Percentiles rank a stretch among this genome's conserved stretches.
phyloP scores from a whole-genome alignment of 306 rosid species.

The Acacia acuminata region DNA sequence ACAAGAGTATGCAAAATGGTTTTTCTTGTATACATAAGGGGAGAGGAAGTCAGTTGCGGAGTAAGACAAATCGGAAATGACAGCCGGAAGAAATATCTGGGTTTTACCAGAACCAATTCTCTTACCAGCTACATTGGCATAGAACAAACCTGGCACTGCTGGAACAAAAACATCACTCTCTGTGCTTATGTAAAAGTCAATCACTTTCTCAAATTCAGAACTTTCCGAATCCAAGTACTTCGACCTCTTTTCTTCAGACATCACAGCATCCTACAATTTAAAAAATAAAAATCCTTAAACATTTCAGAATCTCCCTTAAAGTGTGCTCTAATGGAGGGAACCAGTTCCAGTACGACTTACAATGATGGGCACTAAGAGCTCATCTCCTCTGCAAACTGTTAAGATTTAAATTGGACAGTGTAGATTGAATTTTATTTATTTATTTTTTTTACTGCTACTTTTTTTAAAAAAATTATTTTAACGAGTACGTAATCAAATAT shows the following conservation, averaged over 20 bases:
- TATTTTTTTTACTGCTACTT: too few species aligned
- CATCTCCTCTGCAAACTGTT: too few species aligned
- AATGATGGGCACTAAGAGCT: too few species aligned
- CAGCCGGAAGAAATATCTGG: conserved; percentile 71
- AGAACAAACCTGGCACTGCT: conserved; percentile 79
- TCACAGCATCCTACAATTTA: conserved; percentile 67
- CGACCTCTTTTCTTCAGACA: conserved; percentile 74
- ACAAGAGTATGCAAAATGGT: conserved; percentile 81
- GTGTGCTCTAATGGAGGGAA: not conserved
- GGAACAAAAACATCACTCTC: conserved; percentile 76
- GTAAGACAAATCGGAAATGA: conserved; percentile 46
- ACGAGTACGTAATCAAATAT: too few species aligned
- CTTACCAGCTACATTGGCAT: conserved; percentile 81
- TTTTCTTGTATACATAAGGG: conserved; percentile 70
- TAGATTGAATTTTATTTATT: too few species aligned
- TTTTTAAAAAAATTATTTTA: too few species aligned
- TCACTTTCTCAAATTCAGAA: conserved; percentile 69
- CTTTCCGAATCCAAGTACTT: conserved; percentile 56
- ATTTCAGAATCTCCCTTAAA: not conserved
- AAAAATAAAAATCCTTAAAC: not conserved
- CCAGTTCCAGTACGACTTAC: too few species aligned
- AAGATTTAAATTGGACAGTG: too few species aligned
- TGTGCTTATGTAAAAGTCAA: conserved; percentile 66
- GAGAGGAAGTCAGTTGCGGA: conserved; percentile 59
- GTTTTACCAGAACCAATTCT: conserved; percentile 74